A percentile compares a stretch with the other conserved stretches of the same genome.
phyloP scores from a whole-genome alignment of 331 rosid species.

The Malus hybrid region DNA sequence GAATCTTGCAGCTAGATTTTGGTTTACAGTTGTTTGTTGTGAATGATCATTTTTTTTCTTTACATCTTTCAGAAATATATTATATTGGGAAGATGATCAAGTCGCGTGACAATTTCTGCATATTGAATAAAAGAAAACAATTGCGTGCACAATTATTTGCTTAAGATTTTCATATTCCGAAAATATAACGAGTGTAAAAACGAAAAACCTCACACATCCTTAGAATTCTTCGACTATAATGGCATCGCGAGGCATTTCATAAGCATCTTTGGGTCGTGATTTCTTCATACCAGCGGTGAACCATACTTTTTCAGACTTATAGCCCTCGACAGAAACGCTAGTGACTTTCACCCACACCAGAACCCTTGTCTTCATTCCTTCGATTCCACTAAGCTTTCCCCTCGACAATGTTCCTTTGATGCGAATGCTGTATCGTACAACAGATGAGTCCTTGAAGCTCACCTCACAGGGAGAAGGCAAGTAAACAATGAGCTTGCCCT shows the following conservation, averaged over 20 bases:
- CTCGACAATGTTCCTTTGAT: slow-evolving; percentile 52
- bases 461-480: slow-evolving; percentile 60
- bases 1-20: no score
- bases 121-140: no score
- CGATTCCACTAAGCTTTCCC: slow-evolving; percentile 61
- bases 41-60: no score
- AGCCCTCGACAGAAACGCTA: slow-evolving; percentile 54
- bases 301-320: slow-evolving; percentile 72
- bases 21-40: no score
- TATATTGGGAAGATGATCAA: no score
- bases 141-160: no score
- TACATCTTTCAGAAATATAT: no score
- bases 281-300: slow-evolving; percentile 20
- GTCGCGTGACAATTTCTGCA: no score
- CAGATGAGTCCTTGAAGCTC: slow-evolving; percentile 76
- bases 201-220: not conserved
- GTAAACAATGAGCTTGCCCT: slow-evolving; percentile 60
- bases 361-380: slow-evolving; percentile 80
- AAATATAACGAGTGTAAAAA: no score
- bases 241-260: slow-evolving; percentile 52
- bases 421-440: slow-evolving; percentile 46
- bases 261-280: slow-evolving; percentile 69
- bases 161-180: no score
- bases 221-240: slow-evolving; percentile 39
- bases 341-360: slow-evolving; percentile 83